phyloP scores from a whole-genome alignment of 805 yeast species.

The Huiozyma naganishii region DNA sequence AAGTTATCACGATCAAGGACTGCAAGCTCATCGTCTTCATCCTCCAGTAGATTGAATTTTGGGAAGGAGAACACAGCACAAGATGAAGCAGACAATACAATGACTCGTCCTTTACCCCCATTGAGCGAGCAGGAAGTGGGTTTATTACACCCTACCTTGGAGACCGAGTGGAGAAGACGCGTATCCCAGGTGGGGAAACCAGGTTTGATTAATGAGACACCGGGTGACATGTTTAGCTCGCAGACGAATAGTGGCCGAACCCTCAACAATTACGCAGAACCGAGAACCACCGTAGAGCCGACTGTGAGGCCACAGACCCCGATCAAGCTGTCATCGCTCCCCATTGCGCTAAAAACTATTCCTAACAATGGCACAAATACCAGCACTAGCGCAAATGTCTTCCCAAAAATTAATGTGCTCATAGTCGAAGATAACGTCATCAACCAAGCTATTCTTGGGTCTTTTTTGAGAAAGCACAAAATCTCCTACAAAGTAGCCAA shows the following conservation, averaged over 20 bases:
- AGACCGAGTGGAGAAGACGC: conserved; percentile 6
- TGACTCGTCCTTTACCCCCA: conserved; percentile 6
- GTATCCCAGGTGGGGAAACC: neutral
- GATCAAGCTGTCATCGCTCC: neutral
- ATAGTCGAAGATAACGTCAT: conserved; percentile 95
- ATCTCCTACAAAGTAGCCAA: conserved; percentile 80
- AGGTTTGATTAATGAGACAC: neutral
- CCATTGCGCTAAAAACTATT: conserved; percentile 1
- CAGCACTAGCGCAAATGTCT: conserved; percentile 42
- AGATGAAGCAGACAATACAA: conserved; percentile 1
- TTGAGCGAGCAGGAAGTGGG: conserved; percentile 22
- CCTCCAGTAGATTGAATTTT: neutral
- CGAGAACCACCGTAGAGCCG: neutral
- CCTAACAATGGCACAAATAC: neutral
- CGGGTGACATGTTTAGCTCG: neutral
- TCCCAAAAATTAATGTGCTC: conserved; percentile 81
- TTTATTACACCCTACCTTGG: conserved; percentile 12
- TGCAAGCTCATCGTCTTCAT: neutral
- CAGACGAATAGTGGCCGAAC: neutral
- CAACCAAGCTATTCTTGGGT: conserved; percentile 83
- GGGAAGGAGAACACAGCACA: neutral
- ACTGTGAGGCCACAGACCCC: neutral
- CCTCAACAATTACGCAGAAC: neutral
- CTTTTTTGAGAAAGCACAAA: conserved; percentile 74
- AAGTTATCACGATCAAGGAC: too few species aligned